Base-by-base conservation (phyloP, 768 basidiomycete species). In the Xanthoconium stramineum region DNA sequence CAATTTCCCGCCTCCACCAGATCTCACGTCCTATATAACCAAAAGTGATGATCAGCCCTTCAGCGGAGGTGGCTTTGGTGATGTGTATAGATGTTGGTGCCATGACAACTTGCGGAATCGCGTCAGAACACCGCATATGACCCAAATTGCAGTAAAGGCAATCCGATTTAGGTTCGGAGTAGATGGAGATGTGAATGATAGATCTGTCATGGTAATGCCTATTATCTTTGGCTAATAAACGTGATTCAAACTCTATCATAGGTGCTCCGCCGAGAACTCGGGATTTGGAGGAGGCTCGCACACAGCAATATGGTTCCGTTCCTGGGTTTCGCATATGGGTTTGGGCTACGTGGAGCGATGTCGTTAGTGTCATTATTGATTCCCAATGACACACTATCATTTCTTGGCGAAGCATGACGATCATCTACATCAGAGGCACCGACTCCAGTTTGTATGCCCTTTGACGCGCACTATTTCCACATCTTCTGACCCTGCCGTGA, bases 201-300 rank as follows among this genome's bases (percentile, higher is more conserved):
- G 10, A 6, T 47, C 36, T 17, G 0, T 0, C 28, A 57, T 53
- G 53, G 58, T 63, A 48, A 40, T 8, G 1, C 10, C 17, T 6
- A 8, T 12, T 8, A 28, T 3, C 0, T 3, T 0, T 29, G 0
- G 1, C 14, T 2, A 30, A 15, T 0, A 29, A 19, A 5, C 36
- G 1, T 9, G 10, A 5, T 11, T 8, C 6, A 0, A 33, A 24
- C 2, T 3, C 0, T 1, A 13, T 35, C 5, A 1, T 7, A 68
- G 71, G 55, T 68, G 50, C 42, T 69, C 40, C 62, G 55, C 52
- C 61, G 68, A 42, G 71, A 72, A 35, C 56, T 72, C 9, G 63
- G 61, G 9, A 67, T 72, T 30, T 73, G 70, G 72, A 63, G 49
- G 49, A 38, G 58, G 35, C 53, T 73, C 0, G n/a, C 60, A 1